Percentiles rank a stretch among this genome's conserved stretches.
Evolutionary conservation across 75 land plant genomes (phyloP).

Genomic region (Cupressus sempervirens): DNA sequence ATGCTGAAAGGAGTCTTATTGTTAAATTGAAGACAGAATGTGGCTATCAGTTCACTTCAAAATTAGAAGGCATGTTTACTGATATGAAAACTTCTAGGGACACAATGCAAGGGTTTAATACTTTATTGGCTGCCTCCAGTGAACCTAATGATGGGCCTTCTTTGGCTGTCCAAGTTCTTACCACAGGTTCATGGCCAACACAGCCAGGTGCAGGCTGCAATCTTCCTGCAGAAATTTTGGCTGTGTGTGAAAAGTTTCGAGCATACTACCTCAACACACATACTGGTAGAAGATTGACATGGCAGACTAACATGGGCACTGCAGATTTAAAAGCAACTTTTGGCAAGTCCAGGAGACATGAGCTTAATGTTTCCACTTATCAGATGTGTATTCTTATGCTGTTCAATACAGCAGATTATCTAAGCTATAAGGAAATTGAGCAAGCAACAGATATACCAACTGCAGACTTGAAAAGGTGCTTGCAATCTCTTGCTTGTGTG

Average conservation of each 20-base stretch:
- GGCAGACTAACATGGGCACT: conserved; percentile 98
- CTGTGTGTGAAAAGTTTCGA: conserved; percentile 81
- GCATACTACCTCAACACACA: conserved; percentile 86
- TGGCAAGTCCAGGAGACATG: conserved; percentile 85
- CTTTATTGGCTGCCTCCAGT: conserved; percentile 36
- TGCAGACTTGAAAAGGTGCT: conserved; percentile 74
- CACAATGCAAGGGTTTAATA: conserved; percentile 91
- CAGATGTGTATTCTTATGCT: conserved; percentile 95
- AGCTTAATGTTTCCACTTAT: conserved; percentile 90
- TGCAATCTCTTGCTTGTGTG: conserved; percentile 92
- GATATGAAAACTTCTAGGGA: conserved; percentile 98
- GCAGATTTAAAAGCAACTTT: conserved; percentile 91
- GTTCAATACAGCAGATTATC: conserved; percentile 65
- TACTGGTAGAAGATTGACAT: conserved; percentile 87
- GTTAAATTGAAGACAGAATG: conserved; percentile 98
- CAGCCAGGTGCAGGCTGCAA: conserved; percentile 80
- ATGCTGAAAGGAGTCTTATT: conserved; percentile 93
- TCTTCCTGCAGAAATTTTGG: conserved; percentile 77
- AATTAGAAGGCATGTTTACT: conserved; percentile 98
- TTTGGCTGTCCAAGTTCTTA: conserved; percentile 80
- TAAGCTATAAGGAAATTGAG: conserved; percentile 87
- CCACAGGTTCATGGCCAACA: conserved; percentile 98
- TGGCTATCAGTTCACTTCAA: conserved; percentile 97
- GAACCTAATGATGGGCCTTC: conserved; percentile 66
- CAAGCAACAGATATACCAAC: conserved; percentile 87